Evolutionary conservation across 495 filamentous ascomycete species (phyloP).

Genomic region (Penicillium chermesinum): DNA sequence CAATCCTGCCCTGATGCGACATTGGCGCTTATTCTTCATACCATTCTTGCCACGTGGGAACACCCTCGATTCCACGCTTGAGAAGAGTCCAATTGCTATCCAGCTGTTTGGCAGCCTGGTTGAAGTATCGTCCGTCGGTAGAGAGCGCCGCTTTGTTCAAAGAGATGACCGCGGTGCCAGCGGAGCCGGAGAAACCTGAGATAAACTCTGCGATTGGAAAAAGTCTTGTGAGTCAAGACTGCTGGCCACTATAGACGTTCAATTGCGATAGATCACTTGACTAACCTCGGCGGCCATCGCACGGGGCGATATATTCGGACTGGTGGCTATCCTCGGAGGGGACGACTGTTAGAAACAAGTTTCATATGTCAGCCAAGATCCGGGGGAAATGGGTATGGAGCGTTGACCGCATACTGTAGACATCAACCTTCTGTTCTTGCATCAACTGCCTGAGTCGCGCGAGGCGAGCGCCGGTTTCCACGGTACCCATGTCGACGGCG

Average conservation of each 20-base stretch:
- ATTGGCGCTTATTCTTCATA: constrained; percentile 26
- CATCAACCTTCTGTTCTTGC: constrained; percentile 79
- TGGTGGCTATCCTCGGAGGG: constrained; percentile 97
- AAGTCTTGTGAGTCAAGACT: constrained; percentile 11
- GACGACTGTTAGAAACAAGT: constrained; percentile 58
- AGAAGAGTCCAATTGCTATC: constrained; percentile 88
- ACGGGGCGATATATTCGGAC: constrained; percentile 94
- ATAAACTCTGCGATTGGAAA: constrained; percentile 61
- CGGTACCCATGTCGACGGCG: constrained; percentile 68
- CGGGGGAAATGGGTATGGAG: neutral
- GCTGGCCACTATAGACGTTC: neutral
- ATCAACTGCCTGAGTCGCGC: constrained; percentile 76
- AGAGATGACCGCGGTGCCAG: constrained; percentile 87
- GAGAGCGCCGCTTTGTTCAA: constrained; percentile 81
- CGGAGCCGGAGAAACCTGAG: constrained; percentile 91
- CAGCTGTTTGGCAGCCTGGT: constrained; percentile 89
- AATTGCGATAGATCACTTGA: constrained; percentile 1
- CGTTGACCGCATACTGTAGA: constrained; percentile 71
- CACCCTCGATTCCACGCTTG: constrained; percentile 88
- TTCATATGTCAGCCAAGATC: constrained; percentile 11
- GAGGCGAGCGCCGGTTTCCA: constrained; percentile 77
- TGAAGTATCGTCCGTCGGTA: constrained; percentile 98
- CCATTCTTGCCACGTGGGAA: constrained; percentile 99
- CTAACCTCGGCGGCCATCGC: constrained; percentile 82
- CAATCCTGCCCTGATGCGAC: constrained; percentile 20